Base-by-base conservation (phyloP, 2,329 filamentous ascomycete species). In the Teratosphaeria destructans region DNA sequence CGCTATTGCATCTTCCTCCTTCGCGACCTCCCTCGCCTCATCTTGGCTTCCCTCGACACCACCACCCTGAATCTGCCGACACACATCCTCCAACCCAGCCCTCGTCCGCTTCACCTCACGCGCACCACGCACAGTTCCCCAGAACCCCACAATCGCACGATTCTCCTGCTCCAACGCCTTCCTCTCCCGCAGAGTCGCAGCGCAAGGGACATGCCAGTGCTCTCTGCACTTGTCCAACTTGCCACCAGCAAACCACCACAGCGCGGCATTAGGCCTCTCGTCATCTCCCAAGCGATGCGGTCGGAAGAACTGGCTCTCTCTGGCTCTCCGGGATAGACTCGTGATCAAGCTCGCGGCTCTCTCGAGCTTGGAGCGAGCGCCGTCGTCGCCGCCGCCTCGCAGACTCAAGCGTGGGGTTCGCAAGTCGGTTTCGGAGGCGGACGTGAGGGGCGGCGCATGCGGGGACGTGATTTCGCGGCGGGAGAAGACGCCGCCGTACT, bases 221-320 rank as follows among this genome's bases (percentile, higher is more conserved):
- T 52, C 37, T 35, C 26, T 34, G 3, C 35, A 10, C 32, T 26
- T 43, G 14, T 34, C n/a, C 16, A 59, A 8, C 11, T 55, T 32
- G 16, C 60, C 60, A 8, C 60, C 57, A 12, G 58, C 60, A 11
- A 62, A 53, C 35, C 43, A 62, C 60, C 60, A 62, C 23, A 60
- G 26, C 32, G 54, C 16, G 14, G 55, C 49, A 52, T 57, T 58
- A 7, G 60, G 60, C 8, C 58, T n/a, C 26, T 62, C 57, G 16
- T 39, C 12, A 29, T 52, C 58, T 19, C 56, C 43, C 39, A 62
- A 47, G 3, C 55, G 57, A 3, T 34, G 27, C 6, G 55, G 60
- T 11, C 53, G 19, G 7, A 19, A 8, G 43, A 49, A 49, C 5
- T 23, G 43, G 5, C 23, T 49, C 7, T 5, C 5, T 7, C 3